Evolutionary conservation across 1,284 basidiomycete genomes (phyloP).

Genomic region (Phellopilus nigrolimitatus): DNA sequence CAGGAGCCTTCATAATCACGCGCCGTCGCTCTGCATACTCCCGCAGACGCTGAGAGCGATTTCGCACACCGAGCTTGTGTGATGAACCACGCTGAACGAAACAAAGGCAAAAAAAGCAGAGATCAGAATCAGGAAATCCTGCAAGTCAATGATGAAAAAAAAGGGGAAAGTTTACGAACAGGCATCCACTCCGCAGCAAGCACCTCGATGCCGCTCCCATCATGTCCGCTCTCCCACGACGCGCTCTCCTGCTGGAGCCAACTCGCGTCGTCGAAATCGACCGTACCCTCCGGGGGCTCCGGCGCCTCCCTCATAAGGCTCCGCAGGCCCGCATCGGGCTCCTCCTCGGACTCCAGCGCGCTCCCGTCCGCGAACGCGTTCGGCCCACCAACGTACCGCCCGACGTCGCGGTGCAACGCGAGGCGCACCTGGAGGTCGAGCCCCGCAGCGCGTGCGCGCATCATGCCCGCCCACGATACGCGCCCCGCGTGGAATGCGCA

Average conservation of each 20-base stretch:
- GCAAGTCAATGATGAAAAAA: no score
- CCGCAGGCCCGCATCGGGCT: conserved; percentile 24
- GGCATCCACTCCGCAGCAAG: conserved; percentile 54
- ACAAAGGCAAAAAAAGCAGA: conserved; percentile 15
- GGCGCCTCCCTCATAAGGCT: conserved; percentile 23
- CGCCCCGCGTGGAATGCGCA: conserved; percentile 69
- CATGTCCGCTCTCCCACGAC: conserved; percentile 70
- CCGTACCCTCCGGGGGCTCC: conserved; percentile 32
- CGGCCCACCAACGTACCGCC: conserved; percentile 41
- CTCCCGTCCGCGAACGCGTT: conserved; percentile 21
- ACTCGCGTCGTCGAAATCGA: conserved; percentile 59
- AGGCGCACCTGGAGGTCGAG: conserved; percentile 53
- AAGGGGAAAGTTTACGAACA: conserved; percentile 37
- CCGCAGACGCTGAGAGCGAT: conserved; percentile 56
- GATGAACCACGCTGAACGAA: conserved; percentile 40
- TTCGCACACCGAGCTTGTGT: conserved; percentile 49
- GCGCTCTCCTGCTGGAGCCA: conserved; percentile 47
- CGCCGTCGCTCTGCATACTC: conserved; percentile 61
- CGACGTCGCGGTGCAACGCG: conserved; percentile 37
- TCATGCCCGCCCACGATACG: conserved; percentile 55
- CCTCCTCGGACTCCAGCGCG: conserved; percentile 21
- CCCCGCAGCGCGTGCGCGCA: conserved; percentile 45
- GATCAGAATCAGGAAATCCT: no score
- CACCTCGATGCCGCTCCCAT: conserved; percentile 70
- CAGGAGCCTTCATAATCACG: conserved; percentile 41